A percentile compares a stretch with the other conserved stretches of the same genome.
These are phyloP conservation scores for Cinchona pubescens DNA, from an alignment of 257 asterid genomes.

Conservation along the genomic window DNA sequence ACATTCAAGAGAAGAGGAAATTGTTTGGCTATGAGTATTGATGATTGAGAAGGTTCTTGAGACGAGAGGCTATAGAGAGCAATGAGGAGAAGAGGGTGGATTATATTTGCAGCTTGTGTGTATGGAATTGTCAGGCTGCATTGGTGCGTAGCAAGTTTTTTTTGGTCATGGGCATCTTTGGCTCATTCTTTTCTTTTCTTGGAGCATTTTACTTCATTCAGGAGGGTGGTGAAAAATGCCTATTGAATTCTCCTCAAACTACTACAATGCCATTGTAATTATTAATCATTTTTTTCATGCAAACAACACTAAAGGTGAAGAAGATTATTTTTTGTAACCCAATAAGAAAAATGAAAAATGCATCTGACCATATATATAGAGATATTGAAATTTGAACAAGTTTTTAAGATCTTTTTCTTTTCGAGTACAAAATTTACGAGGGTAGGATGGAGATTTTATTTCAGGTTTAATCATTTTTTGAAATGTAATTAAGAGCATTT, in stretches of 20 bases:
- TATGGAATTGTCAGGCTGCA: constrained; percentile 21
- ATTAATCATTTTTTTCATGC: neutral
- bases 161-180: neutral
- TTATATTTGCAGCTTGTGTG: constrained; percentile 17
- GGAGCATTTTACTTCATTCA: neutral
- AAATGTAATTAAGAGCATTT: neutral
- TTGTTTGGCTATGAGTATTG: neutral
- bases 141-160: constrained; percentile 9
- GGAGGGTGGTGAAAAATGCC: neutral
- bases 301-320: neutral
- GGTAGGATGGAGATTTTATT: neutral
- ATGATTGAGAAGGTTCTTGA: constrained; percentile 10
- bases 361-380: neutral
- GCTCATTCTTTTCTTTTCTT: constrained; percentile 24
- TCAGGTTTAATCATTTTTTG: neutral
- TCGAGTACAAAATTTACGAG: neutral
- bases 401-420: neutral
- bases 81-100: constrained; percentile 20
- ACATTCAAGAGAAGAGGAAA: constrained; percentile 28
- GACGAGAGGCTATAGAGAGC: constrained; percentile 3
- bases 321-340: neutral
- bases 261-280: neutral
- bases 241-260: neutral
- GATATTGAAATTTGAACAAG: neutral
- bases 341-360: no score